Conservation (phyloP, 2,329 filamentous ascomycete species). For the Talaromyces pinophilus region DNA sequence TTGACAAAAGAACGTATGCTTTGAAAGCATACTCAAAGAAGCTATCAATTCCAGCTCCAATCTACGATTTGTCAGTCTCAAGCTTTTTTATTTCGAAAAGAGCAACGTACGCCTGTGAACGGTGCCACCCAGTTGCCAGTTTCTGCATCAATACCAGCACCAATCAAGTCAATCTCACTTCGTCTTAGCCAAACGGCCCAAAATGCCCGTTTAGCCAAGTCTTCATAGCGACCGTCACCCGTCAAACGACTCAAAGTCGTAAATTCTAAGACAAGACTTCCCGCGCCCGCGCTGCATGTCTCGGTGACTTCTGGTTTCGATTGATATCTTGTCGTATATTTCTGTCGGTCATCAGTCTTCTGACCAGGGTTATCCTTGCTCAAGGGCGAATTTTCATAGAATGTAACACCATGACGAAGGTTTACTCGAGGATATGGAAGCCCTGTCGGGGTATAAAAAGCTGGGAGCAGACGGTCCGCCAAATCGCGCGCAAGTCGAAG, state of each 20-base stretch:
- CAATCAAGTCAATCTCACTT: constrained; percentile 83
- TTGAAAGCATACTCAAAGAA: constrained; percentile 99
- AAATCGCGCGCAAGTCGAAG: constrained; percentile 86
- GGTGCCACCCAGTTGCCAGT: constrained; percentile 84
- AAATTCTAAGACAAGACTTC: constrained; percentile 90
- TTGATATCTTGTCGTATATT: constrained; percentile 43
- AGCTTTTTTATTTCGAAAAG: background rate
- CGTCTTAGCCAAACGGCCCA: constrained; percentile 94
- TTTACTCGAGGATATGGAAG: constrained; percentile 95
- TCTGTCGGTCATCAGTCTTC: constrained; percentile 34
- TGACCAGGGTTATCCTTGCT: constrained; percentile 57
- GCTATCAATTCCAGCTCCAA: constrained; percentile 94
- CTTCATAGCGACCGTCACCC: constrained; percentile 83
- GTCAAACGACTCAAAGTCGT: constrained; percentile 85
- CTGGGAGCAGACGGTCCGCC: constrained; percentile 78
- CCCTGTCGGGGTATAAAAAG: constrained; percentile 87
- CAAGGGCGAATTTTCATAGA: constrained; percentile 83
- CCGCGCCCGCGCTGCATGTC: constrained; percentile 95
- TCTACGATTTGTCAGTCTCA: constrained; percentile 43
- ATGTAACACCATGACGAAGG: constrained; percentile 83
- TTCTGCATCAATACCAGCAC: constrained; percentile 89
- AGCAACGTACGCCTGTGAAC: constrained; percentile 66
- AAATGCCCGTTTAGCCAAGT: constrained; percentile 85
- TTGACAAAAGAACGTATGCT: constrained; percentile 85
- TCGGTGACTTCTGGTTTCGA: constrained; percentile 74